Base-by-base conservation (phyloP, 495 filamentous ascomycete species). In the Halenospora varia region DNA sequence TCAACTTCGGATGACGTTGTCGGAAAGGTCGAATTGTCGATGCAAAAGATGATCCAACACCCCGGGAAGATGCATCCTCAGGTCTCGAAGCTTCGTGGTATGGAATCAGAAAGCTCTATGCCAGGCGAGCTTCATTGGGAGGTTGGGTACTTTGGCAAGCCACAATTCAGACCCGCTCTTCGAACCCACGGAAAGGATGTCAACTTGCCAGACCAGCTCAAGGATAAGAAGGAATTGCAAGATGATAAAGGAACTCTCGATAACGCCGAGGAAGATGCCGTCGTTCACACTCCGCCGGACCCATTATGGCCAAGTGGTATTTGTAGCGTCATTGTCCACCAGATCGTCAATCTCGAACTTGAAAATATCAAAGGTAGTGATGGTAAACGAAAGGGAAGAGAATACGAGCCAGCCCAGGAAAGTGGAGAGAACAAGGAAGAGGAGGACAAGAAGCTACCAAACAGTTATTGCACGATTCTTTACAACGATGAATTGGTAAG, bases 91-190 rank as follows among this genome's bases (percentile, higher is more conserved):
- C 80, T 97, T 0, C 73, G 79, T 13, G 92, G 92, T 10, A 80
- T 92, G 66, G 87, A 92, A 52, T 84, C 89, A 41, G 92, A 84
- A 42, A 92, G 83, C 61, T 81, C 82, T 53, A 97, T 97, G 92
- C 93, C 93, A 0, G 93, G 93, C 48, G 84, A 96, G 66, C 75
- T 97, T 22, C 86, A 93, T 68, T 97, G 93, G 93, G 93, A 96
- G 68, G 91, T 97, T 44, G 92, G 92, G 6, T 97, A 86, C 71
- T 97, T 96, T 55, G 83, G 83, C 53, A 96, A 96, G 74, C 89
- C 93, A 2, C 81, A 90, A 56, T 87, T 96, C 71, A 77, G 93
- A 25, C 78, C 84, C 26, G 92, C 90, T 23, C 75, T 97, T 40
- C 77, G 89, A 8, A 96, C 90, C 3, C 88, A 95, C 69, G 93